Percentiles rank a stretch among this genome's conserved stretches.
Evolutionary conservation across 164 flowering plant genomes (phyloP).

Genomic region (Vitis rupestris): DNA sequence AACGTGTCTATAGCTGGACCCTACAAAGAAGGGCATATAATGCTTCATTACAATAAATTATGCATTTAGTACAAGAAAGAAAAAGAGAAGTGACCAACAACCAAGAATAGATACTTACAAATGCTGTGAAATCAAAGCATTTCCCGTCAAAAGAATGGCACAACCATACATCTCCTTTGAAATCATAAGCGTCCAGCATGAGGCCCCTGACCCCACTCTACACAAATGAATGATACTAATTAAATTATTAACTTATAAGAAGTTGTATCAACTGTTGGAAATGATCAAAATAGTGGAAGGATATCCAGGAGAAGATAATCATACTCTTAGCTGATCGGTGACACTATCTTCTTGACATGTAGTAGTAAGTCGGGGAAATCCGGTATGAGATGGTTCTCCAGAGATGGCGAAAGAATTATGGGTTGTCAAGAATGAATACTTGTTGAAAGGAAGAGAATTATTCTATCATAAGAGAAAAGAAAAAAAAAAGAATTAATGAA

Average conservation of each 20-base stretch:
- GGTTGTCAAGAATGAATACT: conserved; percentile 17
- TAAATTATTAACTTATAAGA: not conserved
- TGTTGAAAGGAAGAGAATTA: conserved; percentile 20
- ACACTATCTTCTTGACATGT: conserved; percentile 15
- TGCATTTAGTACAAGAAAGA: not conserved
- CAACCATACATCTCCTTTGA: conserved; percentile 67
- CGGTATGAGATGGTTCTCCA: conserved; percentile 10
- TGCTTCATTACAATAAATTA: not conserved
- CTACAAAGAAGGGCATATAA: conserved; percentile 15
- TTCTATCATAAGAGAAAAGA: not conserved
- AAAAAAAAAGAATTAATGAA: not conserved
- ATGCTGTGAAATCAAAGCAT: conserved; percentile 61
- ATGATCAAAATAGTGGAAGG: too few species aligned
- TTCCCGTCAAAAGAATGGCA: conserved; percentile 71
- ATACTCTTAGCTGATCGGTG: conserved; percentile 25
- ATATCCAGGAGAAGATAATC: not conserved
- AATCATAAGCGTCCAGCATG: conserved; percentile 76
- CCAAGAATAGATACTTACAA: conserved; percentile 41
- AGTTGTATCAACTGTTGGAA: not conserved
- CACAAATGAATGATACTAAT: not conserved
- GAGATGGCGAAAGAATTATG: conserved; percentile 21
- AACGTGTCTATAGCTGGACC: conserved; percentile 54
- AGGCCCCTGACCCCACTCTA: conserved; percentile 82
- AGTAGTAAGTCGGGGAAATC: conserved; percentile 4
- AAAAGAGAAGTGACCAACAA: too few species aligned